Conservation (phyloP, 768 basidiomycete species). For the Lyophyllum decastes region DNA sequence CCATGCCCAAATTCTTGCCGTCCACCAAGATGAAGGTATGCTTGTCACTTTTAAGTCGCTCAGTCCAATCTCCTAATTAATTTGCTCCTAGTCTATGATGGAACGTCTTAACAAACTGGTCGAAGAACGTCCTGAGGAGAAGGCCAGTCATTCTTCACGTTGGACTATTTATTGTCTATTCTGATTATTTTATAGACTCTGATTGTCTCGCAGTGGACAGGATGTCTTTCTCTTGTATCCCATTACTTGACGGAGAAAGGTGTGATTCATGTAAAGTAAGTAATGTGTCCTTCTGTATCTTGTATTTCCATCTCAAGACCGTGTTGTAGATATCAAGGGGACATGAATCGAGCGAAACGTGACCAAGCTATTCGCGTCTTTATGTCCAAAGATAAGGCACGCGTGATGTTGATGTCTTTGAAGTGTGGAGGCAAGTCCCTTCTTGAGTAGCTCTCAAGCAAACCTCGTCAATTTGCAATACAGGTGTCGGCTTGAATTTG, state of each 20-base stretch:
- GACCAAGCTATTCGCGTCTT: constrained; percentile 57
- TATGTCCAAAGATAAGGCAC: constrained; percentile 59
- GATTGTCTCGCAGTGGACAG: constrained; percentile 73
- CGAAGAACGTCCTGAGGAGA: constrained; percentile 57
- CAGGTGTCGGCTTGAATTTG: constrained; percentile 56
- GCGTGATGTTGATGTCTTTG: constrained; percentile 62
- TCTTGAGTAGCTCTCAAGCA: background rate
- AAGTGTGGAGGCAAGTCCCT: constrained; percentile 56
- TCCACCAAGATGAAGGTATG: constrained; percentile 77
- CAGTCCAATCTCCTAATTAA: background rate
- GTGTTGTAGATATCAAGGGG: constrained; percentile 55
- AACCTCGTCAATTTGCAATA: background rate
- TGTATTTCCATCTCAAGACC: background rate
- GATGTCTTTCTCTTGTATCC: constrained; percentile 63
- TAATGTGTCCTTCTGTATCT: background rate
- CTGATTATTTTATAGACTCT: constrained; percentile 42
- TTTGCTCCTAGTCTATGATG: constrained; percentile 52
- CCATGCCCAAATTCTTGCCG: constrained; percentile 59
- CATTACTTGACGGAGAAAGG: constrained; percentile 55
- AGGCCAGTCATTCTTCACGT: constrained; percentile 36
- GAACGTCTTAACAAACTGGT: constrained; percentile 46
- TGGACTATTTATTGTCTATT: constrained; percentile 2
- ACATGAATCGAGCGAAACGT: constrained; percentile 55
- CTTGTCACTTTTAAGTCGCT: background rate
- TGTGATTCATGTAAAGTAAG: constrained; percentile 57